phyloP scores from a whole-genome alignment of 345 rosid species.

The Hibiscus trionum region DNA sequence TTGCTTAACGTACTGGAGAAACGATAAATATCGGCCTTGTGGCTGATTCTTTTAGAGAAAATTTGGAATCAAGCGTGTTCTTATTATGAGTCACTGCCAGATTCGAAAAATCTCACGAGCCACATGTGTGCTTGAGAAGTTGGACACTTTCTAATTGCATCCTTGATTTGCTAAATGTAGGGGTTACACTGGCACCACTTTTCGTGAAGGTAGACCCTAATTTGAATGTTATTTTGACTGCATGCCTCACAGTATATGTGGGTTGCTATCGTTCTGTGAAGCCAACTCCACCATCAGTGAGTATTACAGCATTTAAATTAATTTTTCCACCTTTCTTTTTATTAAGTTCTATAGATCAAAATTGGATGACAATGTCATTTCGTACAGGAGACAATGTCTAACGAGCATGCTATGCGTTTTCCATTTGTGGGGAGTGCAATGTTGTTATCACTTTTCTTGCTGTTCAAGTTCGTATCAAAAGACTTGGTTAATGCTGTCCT shows the following conservation, averaged over 20 bases:
- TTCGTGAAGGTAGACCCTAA: conserved; percentile 83
- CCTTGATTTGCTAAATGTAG: conserved; percentile 36
- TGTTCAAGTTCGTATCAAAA: conserved; percentile 91
- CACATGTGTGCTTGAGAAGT: not conserved
- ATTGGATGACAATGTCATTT: not conserved
- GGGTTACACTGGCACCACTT: conserved; percentile 87
- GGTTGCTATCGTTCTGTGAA: conserved; percentile 99
- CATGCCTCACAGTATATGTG: conserved; percentile 83
- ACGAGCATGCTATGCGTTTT: conserved; percentile 98
- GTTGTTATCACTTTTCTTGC: conserved; percentile 86
- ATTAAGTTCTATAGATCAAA: not conserved
- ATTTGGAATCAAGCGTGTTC: not conserved
- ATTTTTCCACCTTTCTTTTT: not conserved
- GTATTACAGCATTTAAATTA: not conserved
- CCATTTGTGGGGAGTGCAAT: conserved; percentile 98
- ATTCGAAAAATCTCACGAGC: not conserved
- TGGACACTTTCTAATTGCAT: conserved; percentile 2
- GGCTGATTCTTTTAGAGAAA: not conserved
- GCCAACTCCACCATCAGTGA: conserved; percentile 63
- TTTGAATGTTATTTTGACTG: conserved; percentile 76
- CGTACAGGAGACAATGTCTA: conserved; percentile 90
- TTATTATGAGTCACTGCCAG: not conserved
- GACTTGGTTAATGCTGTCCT: conserved; percentile 94
- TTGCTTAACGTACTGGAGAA: no score
- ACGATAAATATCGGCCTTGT: not conserved